Base-by-base conservation (phyloP, 371 early-diverging fungal species). In the Mortierella sp. region DNA sequence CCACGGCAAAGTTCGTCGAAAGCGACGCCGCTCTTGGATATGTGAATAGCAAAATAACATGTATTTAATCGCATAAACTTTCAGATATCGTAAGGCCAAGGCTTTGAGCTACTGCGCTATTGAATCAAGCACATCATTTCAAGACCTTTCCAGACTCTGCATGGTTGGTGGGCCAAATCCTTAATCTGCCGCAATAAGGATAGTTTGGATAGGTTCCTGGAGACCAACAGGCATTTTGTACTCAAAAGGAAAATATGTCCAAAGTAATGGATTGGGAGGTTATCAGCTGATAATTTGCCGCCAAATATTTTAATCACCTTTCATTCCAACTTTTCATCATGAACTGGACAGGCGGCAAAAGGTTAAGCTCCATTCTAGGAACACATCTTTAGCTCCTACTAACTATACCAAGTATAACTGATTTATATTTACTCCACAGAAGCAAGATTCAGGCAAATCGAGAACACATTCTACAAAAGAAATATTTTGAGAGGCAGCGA, bases 331-430 rank as follows among this genome's bases (percentile, higher is more conserved):
- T 9, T 43, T n/a, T 47, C 49, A 51, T n/a, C 29, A 74, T 74
- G 74, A 74, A 74, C 61, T 74, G 74, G 74, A 74, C 74, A 0
- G 74, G 74, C 2, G 74, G 74, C 2, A 35, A 60, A 26, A 68
- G 64, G 68, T 74, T 12, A 22, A 23, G 3, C 6, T 19, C 9
- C 19, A 55, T 63, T 7, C 12, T 26, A 7, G 3, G 26, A 37
- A 8, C 19, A 17, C 10, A 15, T 15, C 7, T 13, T 8, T 7
- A 13, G 53, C 17, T 7, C 22, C 22, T 13, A 26, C 53, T 51
- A 22, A 9, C 23, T 31, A 35, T 58, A 35, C 35, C 56, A 57
- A 59, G 31, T n/a, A 31, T 19, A 23, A 47, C 13, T 31, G 6
- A 12, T 19, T 26, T 13, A 28, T n/a, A 26, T 12, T 19, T 22